Evolutionary conservation across 306 rosid species (phyloP), one percentile per base, ranked within the genome.

Genomic region (Biancaea sappan): DNA sequence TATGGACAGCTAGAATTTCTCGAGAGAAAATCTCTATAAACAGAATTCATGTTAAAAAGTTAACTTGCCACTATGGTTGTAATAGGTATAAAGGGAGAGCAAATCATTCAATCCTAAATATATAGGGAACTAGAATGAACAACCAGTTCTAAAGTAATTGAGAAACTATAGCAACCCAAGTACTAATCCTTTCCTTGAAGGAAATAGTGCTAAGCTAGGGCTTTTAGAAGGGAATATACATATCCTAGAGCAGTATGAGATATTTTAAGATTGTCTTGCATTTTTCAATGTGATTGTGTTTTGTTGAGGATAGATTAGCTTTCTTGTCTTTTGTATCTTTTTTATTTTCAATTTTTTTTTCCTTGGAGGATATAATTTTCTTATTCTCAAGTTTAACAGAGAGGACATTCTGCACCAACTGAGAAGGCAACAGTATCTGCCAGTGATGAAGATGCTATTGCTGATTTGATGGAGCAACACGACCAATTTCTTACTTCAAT

Each of bases 391-490:
- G 81, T 78, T 83, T 77, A 86, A 85, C 95, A 92, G 88, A 90
- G 98, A 87, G 87, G 89, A 66, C 87, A 82, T 84, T 75, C 85
- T 74, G 76, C 82, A 50, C 82, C 91, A 41, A 47, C 88, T 13
- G 96, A 90, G 84, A 94, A 87, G 76, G 96, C 92, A 58, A 87
- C 90, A 1, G 83, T 82, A 60, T 85, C 97, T 73, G 88, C 88
- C 54, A 88, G 91, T 22, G 99, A 92, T 72, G 99, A 90, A 80
- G 98, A 90, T 86, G 86, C 84, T 32, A 87, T 94, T 66, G 89
- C 89, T 35, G 89, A 87, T 84, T 72, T 94, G 74, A 83, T 94
- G 87, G 92, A 92, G 74, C 94, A 83, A 32, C 99, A 94, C 47
- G 84, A 88, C 51, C 96, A 87, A 54, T 94, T 94, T 79, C 82